Percentiles rank a stretch among this genome's conserved stretches.
These are phyloP conservation scores for Mycena haematopus DNA, from an alignment of 768 basidiomycete species.

Conservation along the genomic window DNA sequence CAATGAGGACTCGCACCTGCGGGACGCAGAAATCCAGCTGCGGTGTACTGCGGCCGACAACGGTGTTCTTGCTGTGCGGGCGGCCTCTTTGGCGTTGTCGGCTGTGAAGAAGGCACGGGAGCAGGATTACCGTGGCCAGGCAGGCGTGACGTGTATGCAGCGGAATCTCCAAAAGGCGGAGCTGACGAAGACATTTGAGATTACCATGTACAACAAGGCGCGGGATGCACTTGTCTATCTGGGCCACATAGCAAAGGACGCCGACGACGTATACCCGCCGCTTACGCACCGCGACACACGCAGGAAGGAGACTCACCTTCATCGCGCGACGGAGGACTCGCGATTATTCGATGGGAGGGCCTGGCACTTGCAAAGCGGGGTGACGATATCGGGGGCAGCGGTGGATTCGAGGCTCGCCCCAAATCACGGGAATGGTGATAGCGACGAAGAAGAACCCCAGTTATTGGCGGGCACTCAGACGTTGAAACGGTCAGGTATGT, in stretches of 20 bases:
- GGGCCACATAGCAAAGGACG: constrained; percentile 10
- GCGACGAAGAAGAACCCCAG: constrained; percentile 1
- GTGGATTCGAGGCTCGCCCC: background rate
- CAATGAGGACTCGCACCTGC: background rate
- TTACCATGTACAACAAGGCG: constrained; percentile 20
- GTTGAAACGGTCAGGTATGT: constrained; percentile 14
- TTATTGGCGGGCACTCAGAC: constrained; percentile 12
- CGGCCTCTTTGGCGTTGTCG: no score
- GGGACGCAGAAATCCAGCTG: constrained; percentile 9
- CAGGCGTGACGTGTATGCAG: background rate
- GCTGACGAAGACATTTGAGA: constrained; percentile 15
- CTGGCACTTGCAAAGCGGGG: constrained; percentile 20
- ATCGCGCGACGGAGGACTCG: constrained; percentile 20
- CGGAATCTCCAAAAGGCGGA: background rate
- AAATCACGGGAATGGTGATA: background rate
- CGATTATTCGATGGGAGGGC: constrained; percentile 21
- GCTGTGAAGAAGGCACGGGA: no score
- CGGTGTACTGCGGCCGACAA: constrained; percentile 8
- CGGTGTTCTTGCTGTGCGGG: background rate
- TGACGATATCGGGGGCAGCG: background rate
- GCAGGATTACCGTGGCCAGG: background rate
- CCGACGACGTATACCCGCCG: constrained; percentile 7
- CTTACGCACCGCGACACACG: constrained; percentile 16
- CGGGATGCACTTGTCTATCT: constrained; percentile 8
- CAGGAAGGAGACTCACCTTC: constrained; percentile 18